Evolutionary conservation across 2,329 filamentous ascomycete genomes (phyloP).

Genomic region (Arthroderma sp.): DNA sequence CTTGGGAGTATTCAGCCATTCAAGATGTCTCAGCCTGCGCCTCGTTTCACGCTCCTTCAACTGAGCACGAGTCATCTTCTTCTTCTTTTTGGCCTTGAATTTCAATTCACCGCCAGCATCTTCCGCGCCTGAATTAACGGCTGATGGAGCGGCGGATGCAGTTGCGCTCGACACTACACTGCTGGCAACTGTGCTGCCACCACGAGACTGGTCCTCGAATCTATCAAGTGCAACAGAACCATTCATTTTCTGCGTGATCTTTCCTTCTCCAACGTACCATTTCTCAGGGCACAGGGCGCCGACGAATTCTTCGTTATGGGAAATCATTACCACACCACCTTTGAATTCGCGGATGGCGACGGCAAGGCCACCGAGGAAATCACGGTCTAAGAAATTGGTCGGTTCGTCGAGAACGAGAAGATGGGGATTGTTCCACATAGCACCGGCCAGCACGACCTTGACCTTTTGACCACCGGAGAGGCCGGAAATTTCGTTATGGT

Average conservation of each 20-base stretch:
- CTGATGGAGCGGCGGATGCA: conserved; percentile 42
- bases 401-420: conserved; percentile 94
- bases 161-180: conserved; percentile 49
- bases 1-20: conserved; percentile 71
- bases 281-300: conserved; percentile 91
- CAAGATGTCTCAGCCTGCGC: conserved; percentile 68
- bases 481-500: conserved; percentile 95
- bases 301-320: conserved; percentile 98
- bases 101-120: conserved; percentile 61
- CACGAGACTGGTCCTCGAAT: conserved; percentile 67
- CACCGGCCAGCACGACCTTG: conserved; percentile 91
- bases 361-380: conserved; percentile 91
- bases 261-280: conserved; percentile 83
- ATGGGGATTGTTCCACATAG: conserved; percentile 99
- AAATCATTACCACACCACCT: conserved; percentile 98
- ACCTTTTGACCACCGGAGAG: conserved; percentile 96
- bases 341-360: conserved; percentile 97
- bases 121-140: conserved; percentile 71
- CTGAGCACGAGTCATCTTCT: conserved; percentile 97
- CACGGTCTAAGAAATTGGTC: conserved; percentile 97
- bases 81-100: conserved; percentile 85
- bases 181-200: conserved; percentile 42
- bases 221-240: conserved; percentile 62
- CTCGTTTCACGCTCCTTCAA: conserved; percentile 85
- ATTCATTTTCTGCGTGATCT: conserved; percentile 71